Evolutionary conservation across 345 rosid species (phyloP).

Genomic region (Aquilaria malaccensis): DNA sequence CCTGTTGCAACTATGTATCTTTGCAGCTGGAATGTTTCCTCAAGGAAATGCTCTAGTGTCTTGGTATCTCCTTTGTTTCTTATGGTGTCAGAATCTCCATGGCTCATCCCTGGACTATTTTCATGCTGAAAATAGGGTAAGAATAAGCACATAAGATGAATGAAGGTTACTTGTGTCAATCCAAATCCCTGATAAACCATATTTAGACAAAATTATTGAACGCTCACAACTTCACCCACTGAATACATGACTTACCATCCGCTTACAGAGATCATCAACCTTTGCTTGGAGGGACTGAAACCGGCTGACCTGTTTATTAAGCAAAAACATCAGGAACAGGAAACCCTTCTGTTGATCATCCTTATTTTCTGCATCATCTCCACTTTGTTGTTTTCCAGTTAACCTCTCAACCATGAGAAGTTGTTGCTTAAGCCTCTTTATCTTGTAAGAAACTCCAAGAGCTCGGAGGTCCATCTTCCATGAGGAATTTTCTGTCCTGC

Average conservation of each 20-base stretch:
- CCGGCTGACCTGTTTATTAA: constrained; percentile 70
- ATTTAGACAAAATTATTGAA: too few relatives aligned
- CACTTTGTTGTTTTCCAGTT: constrained; percentile 53
- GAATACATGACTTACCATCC: constrained; percentile 50
- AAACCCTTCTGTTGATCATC: constrained; percentile 35
- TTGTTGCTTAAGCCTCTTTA: constrained; percentile 89
- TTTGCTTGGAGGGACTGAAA: constrained; percentile 88
- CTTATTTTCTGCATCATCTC: constrained; percentile 26
- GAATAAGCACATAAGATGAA: not conserved
- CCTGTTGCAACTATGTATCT: constrained; percentile 81
- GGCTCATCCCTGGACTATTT: constrained; percentile 24
- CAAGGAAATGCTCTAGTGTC: constrained; percentile 62
- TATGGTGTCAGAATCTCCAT: constrained; percentile 19
- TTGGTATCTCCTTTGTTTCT: constrained; percentile 41
- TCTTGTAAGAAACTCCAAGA: constrained; percentile 90
- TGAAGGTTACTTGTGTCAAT: too few relatives aligned
- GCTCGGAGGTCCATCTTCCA: constrained; percentile 93
- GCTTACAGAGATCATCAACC: constrained; percentile 76
- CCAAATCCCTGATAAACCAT: too few relatives aligned
- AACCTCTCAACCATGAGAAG: constrained; percentile 78
- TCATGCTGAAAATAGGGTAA: constrained; percentile 42
- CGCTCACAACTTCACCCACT: too few relatives aligned
- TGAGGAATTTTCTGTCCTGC: constrained; percentile 29
- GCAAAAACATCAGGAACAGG: constrained; percentile 44
- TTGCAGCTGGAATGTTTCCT: constrained; percentile 86